Base-by-base conservation (phyloP, 805 yeast species). In the Wickerhamiella nectarea region DNA sequence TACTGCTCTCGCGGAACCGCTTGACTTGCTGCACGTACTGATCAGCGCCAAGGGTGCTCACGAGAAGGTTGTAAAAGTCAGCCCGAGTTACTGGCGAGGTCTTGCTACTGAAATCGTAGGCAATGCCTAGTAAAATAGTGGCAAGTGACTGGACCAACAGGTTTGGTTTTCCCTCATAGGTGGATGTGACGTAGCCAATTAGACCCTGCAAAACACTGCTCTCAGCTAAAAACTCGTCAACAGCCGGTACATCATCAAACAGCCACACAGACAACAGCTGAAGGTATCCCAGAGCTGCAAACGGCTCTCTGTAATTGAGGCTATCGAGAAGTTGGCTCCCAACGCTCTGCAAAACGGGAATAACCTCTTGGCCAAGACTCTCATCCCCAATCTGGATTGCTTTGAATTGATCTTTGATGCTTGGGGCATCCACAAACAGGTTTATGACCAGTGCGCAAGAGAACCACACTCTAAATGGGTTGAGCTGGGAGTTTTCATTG, bases 391-490 rank as follows among this genome's bases (percentile, higher is more conserved):
- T 61, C 3, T 59, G 61, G n/a, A 83, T 65, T 0, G 58, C 55
- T 37, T 73, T 60, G 7, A 53, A 46, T 34, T 45, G 48, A 25
- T 57, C 59, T 25, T 55, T 52, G 20, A 50, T 41, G 22, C 50
- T 52, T n/a, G 50, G 52, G 7, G 55, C 41, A 18, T 53, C 60
- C 44, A 72, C 74, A 48, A 86, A 71, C 2, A 86, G 57, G 44
- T 72, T 73, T 35, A 80, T 66, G 18, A 89, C 57, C 3, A 84
- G 64, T 3, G 76, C 71, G 2, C 81, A 66, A 0, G 95, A 75
- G 61, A 89, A 87, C 91, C 94, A 91, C 1, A 76, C 62, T 53
- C 77, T 75, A 57, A 86, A 91, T 0, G 99, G 96, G 51, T 91
- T 89, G 26, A 87, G 61, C 43, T 77, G 74, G 38, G 70, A 58